phyloP scores from a whole-genome alignment of 2,329 filamentous ascomycete genomes.

The Macrophomina phaseolina region DNA sequence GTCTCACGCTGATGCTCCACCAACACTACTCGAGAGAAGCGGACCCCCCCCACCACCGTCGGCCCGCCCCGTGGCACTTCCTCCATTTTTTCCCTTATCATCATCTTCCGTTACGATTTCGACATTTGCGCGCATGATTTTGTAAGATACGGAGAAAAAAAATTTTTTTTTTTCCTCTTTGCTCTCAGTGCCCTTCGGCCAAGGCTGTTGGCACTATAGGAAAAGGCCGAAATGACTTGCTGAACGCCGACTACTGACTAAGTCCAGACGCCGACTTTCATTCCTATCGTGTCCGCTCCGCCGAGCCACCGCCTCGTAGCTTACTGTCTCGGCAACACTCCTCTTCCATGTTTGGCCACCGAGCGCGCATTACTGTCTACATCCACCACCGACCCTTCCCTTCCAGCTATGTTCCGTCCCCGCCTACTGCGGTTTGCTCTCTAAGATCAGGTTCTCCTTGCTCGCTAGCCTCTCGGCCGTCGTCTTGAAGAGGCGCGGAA shows the following conservation, averaged over 20 bases:
- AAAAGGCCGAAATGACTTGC: background rate
- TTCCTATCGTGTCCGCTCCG: too few relatives aligned
- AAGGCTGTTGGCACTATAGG: too few relatives aligned
- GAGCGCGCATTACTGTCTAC: background rate
- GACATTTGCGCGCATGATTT: background rate
- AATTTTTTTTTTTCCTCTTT: background rate
- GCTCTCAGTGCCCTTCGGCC: background rate
- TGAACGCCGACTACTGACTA: background rate
- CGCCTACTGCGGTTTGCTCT: constrained; percentile 19
- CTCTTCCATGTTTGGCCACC: background rate
- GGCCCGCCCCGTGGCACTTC: background rate
- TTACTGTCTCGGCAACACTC: too few relatives aligned
- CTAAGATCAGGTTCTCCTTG: constrained; percentile 17
- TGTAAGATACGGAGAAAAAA: background rate
- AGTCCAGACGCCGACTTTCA: background rate
- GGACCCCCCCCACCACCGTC: background rate
- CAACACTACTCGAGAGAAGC: too few relatives aligned
- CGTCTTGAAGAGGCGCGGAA: constrained; percentile 47
- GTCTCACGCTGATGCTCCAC: too few relatives aligned
- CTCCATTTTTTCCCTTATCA: background rate
- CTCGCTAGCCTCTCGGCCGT: constrained; percentile 37
- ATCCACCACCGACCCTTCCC: background rate
- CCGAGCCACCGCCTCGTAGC: too few relatives aligned
- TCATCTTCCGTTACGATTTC: background rate
- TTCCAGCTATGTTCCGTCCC: background rate